Evolutionary conservation across 2,329 filamentous ascomycete genomes (phyloP).

Genomic region (Hawksworthiomyces lignivorus): DNA sequence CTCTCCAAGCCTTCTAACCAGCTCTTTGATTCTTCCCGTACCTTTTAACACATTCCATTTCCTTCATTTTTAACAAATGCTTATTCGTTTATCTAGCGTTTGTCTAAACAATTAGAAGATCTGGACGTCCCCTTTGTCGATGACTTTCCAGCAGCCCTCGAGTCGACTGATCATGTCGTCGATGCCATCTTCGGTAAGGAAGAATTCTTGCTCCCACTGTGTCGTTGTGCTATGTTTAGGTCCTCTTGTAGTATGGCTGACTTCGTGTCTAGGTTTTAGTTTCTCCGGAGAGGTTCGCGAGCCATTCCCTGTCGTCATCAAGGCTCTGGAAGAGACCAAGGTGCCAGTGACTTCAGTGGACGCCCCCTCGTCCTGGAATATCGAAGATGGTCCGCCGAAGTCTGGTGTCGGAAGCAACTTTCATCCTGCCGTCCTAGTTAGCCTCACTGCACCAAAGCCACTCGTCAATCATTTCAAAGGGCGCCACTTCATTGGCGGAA

Average conservation of each 20-base stretch:
- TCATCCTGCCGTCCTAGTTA: constrained; percentile 72
- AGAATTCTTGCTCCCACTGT: neutral
- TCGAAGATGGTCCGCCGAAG: constrained; percentile 73
- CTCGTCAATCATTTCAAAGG: constrained; percentile 76
- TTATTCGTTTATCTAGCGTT: constrained; percentile 44
- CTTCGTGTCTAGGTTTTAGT: constrained; percentile 59
- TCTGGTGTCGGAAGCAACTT: constrained; percentile 73
- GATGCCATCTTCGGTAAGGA: constrained; percentile 82
- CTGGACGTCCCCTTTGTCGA: constrained; percentile 76
- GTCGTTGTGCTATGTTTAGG: too few relatives aligned
- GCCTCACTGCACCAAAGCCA: constrained; percentile 89
- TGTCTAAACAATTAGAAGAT: constrained; percentile 76
- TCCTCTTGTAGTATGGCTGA: constrained; percentile 6
- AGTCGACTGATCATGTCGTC: constrained; percentile 68
- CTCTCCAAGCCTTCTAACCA: too few relatives aligned
- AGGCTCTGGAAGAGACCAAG: constrained; percentile 62
- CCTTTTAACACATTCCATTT: too few relatives aligned
- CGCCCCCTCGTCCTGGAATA: constrained; percentile 90
- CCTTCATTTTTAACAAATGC: too few relatives aligned
- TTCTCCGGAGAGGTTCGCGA: constrained; percentile 90
- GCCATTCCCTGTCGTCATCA: constrained; percentile 78
- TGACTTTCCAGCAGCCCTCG: constrained; percentile 64
- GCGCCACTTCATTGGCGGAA: constrained; percentile 84
- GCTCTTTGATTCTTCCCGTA: too few relatives aligned
- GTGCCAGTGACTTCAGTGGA: constrained; percentile 83